Conservation (phyloP, 305 asterid genomes). For the Fraxinus angustifolia region DNA sequence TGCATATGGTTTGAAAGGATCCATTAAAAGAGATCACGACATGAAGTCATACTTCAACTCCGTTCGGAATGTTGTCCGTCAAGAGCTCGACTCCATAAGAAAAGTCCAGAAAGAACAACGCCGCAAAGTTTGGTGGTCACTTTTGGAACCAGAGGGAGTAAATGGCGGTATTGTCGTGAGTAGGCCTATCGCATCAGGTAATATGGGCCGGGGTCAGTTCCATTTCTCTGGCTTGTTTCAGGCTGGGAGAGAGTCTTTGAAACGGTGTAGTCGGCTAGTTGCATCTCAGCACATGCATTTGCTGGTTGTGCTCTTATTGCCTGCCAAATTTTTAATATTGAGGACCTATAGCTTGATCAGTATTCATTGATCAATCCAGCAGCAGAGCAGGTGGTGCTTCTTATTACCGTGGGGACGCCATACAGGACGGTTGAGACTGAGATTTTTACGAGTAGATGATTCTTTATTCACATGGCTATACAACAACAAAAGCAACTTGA, state of each 20-base stretch:
- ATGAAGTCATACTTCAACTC: slow-evolving; percentile 66
- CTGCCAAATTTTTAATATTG: slow-evolving; percentile 60
- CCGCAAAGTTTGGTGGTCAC: slow-evolving; percentile 74
- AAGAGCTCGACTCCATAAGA: slow-evolving; percentile 55
- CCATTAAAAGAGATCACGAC: slow-evolving; percentile 83
- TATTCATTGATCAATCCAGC: slow-evolving; percentile 27
- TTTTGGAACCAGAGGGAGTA: slow-evolving; percentile 42
- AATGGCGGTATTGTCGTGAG: slow-evolving; percentile 38
- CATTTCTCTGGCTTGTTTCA: slow-evolving; percentile 52
- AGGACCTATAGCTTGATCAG: slow-evolving; percentile 44
- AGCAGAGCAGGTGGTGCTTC: not conserved
- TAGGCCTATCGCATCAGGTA: slow-evolving; percentile 30
- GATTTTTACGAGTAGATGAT: slow-evolving; percentile 28
- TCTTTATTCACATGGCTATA: slow-evolving; percentile 50
- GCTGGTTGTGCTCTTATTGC: slow-evolving; percentile 71
- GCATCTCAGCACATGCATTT: slow-evolving; percentile 85
- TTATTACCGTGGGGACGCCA: slow-evolving; percentile 6
- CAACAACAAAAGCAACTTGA: slow-evolving; percentile 24
- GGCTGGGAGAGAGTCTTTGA: slow-evolving; percentile 63
- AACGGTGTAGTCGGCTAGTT: slow-evolving; percentile 62
- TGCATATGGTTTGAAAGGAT: slow-evolving; percentile 83
- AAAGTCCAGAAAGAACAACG: slow-evolving; percentile 53
- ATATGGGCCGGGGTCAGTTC: slow-evolving; percentile 38
- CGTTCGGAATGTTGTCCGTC: slow-evolving; percentile 53
- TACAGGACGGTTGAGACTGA: slow-evolving; percentile 10